These are phyloP conservation scores for Cryptococcus sp. DNA, from an alignment of 1,284 basidiomycete genomes.

Conservation along the genomic window DNA sequence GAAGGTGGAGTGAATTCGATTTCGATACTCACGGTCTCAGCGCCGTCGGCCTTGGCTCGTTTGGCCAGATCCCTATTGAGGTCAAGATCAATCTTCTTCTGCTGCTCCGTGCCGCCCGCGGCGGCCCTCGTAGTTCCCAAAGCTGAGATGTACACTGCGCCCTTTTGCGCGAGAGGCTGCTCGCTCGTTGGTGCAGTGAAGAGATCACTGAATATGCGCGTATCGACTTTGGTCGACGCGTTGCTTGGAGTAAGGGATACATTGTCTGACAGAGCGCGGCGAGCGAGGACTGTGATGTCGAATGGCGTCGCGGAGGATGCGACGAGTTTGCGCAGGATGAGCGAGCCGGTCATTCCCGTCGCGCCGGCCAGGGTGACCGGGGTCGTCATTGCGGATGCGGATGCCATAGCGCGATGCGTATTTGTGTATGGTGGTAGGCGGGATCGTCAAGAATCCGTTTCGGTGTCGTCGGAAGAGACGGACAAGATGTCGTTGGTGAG, in stretches of 20 bases:
- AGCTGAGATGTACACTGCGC: slow-evolving; percentile 40
- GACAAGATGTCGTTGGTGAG: slow-evolving; percentile 16
- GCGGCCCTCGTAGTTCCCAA: slow-evolving; percentile 47
- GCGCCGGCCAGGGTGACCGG: slow-evolving; percentile 46
- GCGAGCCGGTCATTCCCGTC: slow-evolving; percentile 50
- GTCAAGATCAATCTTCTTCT: slow-evolving; percentile 43
- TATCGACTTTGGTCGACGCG: slow-evolving; percentile 24
- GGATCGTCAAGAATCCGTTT: slow-evolving; percentile 9
- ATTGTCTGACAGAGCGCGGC: slow-evolving; percentile 25
- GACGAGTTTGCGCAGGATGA: slow-evolving; percentile 35
- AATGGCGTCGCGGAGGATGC: slow-evolving; percentile 28
- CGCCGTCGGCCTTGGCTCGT: slow-evolving; percentile 45
- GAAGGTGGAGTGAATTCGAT: not conserved
- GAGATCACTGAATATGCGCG: slow-evolving; percentile 33
- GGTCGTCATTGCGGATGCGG: slow-evolving; percentile 9
- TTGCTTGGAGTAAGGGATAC: slow-evolving; percentile 10
- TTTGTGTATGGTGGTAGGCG: not conserved
- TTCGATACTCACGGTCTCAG: slow-evolving; percentile 34
- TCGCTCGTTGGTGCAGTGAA: slow-evolving; percentile 16
- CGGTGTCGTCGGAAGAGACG: slow-evolving; percentile 10
- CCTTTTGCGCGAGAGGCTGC: slow-evolving; percentile 16
- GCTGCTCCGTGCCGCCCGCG: slow-evolving; percentile 39
- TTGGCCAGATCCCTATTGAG: slow-evolving; percentile 45
- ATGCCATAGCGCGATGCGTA: not conserved
- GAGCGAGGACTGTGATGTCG: slow-evolving; percentile 44